Percentiles rank a stretch among this genome's conserved stretches.
These are phyloP conservation scores for Solanum bulbocastanum DNA, from an alignment of 257 asterid species.

Conservation along the genomic window DNA sequence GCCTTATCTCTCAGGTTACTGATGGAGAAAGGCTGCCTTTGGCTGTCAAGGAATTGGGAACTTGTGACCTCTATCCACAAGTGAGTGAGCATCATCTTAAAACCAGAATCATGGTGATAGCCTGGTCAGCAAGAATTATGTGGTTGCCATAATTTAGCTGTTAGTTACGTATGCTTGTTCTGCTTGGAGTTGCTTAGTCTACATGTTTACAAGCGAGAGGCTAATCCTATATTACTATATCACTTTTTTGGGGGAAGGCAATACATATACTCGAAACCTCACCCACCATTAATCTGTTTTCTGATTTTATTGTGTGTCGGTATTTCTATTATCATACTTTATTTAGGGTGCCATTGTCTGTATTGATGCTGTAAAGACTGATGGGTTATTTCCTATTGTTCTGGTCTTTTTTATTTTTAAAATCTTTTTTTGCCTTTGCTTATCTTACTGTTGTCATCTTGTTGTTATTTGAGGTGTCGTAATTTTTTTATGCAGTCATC, in stretches of 20 bases:
- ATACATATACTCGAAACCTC: neutral
- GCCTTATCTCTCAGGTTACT: slow-evolving; percentile 45
- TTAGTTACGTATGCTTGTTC: neutral
- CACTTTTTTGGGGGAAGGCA: neutral
- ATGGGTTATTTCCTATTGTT: neutral
- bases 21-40: slow-evolving; percentile 96
- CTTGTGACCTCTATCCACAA: slow-evolving; percentile 97
- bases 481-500: neutral
- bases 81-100: slow-evolving; percentile 27
- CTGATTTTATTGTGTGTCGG: neutral
- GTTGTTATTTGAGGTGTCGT: neutral
- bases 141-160: neutral
- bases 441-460: neutral
- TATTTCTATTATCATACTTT: neutral
- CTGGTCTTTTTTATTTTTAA: neutral
- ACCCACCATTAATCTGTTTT: neutral
- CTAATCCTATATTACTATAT: neutral
- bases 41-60: slow-evolving; percentile 94
- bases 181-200: neutral
- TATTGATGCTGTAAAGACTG: neutral
- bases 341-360: neutral
- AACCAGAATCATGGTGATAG: neutral
- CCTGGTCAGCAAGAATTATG: neutral
- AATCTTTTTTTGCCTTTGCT: neutral
- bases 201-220: neutral